A percentile compares a stretch with the other conserved stretches of the same genome.
phyloP scores from a whole-genome alignment of 2,329 filamentous ascomycete genomes.

The Ophiosphaerella herpotricha region DNA sequence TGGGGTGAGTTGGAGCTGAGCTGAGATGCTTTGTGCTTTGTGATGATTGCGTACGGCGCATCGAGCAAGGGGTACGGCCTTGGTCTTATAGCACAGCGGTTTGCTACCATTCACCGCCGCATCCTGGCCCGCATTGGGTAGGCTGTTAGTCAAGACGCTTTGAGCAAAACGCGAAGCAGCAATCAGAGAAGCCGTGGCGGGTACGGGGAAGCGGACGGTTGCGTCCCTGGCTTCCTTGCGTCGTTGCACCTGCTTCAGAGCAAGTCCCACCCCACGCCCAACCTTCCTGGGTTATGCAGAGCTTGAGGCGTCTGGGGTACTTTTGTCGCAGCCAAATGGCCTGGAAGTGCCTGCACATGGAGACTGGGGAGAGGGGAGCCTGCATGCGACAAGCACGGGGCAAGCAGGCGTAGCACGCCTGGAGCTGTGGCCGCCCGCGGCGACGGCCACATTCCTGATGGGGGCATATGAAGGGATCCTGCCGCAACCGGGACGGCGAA shows the following conservation, averaged over 20 bases:
- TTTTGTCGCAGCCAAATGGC: conserved; percentile 1
- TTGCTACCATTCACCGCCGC: conserved; percentile 24
- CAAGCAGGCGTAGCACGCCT: background rate
- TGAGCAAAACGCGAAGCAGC: conserved; percentile 36
- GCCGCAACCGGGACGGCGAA: conserved; percentile 11
- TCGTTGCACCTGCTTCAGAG: conserved; percentile 27
- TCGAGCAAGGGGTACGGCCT: conserved; percentile 17
- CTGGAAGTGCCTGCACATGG: too few relatives aligned
- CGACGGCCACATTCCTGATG: conserved; percentile 15
- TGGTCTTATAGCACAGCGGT: conserved; percentile 27
- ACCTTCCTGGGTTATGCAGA: conserved; percentile 18
- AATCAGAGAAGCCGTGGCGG: conserved; percentile 21
- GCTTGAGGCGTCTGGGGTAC: conserved; percentile 23
- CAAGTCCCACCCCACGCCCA: conserved; percentile 40
- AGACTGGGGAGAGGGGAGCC: background rate
- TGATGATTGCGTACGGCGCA: conserved; percentile 12
- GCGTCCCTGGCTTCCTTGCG: conserved; percentile 38
- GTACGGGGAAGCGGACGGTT: conserved; percentile 36
- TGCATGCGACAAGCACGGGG: conserved; percentile 12
- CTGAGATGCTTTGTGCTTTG: conserved; percentile 4
- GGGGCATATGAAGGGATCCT: conserved; percentile 4
- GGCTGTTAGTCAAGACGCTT: conserved; percentile 23
- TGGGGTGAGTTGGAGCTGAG: conserved; percentile 7
- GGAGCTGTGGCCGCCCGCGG: conserved; percentile 10
- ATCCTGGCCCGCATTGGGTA: conserved; percentile 35